These are phyloP conservation scores for Barnettozyma botsteinii DNA, from an alignment of 805 yeast genomes.

Conservation along the genomic window DNA sequence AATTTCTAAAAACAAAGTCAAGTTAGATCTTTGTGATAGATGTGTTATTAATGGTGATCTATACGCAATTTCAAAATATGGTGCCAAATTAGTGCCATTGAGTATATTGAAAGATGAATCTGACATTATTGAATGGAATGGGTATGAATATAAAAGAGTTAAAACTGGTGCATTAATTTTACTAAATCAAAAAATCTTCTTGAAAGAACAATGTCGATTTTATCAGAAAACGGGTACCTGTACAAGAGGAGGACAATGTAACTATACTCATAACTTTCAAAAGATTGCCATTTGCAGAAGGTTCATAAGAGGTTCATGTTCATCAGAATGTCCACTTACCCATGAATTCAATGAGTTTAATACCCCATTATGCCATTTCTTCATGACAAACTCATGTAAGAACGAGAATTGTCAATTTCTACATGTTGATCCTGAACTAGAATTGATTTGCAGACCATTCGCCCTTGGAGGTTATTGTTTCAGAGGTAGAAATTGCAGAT, in stretches of 20 bases:
- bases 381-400: slow-evolving; percentile 40
- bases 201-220: slow-evolving; percentile 25
- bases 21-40: slow-evolving; percentile 42
- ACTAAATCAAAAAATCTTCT: slow-evolving; percentile 15
- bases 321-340: slow-evolving; percentile 44
- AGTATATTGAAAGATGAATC: slow-evolving; percentile 16
- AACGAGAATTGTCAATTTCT: slow-evolving; percentile 45
- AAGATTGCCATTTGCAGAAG: slow-evolving; percentile 52
- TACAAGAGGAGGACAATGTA: slow-evolving; percentile 45
- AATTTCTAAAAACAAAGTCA: slow-evolving; percentile 28
- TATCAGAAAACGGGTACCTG: slow-evolving; percentile 34
- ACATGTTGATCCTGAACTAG: slow-evolving; percentile 39
- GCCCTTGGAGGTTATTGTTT: slow-evolving; percentile 65
- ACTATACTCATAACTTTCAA: slow-evolving; percentile 44
- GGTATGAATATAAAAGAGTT: slow-evolving; percentile 23
- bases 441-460: slow-evolving; percentile 58
- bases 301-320: slow-evolving; percentile 43
- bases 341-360: slow-evolving; percentile 57
- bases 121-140: slow-evolving; percentile 29
- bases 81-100: slow-evolving; percentile 37
- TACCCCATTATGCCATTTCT: slow-evolving; percentile 53
- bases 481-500: slow-evolving; percentile 51
- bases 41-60: slow-evolving; percentile 34
- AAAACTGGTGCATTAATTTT: slow-evolving; percentile 27
- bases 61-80: slow-evolving; percentile 38